These are phyloP conservation scores for Exophiala spinifera DNA, from an alignment of 2,329 filamentous ascomycete species.

Conservation along the genomic window DNA sequence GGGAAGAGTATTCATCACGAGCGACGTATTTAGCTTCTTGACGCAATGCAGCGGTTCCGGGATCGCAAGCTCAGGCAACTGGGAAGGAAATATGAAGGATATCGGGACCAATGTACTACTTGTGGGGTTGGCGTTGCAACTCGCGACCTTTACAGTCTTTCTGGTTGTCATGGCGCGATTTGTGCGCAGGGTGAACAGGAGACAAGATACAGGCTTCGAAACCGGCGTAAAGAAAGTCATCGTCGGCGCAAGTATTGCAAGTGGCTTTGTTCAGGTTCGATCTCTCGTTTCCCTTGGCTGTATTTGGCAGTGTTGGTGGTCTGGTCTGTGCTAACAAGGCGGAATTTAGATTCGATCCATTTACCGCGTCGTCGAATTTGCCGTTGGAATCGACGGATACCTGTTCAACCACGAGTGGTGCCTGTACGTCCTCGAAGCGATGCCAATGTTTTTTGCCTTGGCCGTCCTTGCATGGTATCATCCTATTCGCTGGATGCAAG, in stretches of 20 bases:
- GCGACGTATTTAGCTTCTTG: constrained; percentile 46
- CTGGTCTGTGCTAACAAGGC: background rate
- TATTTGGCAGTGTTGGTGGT: too few species aligned
- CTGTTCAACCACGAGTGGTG: constrained; percentile 43
- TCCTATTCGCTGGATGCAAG: constrained; percentile 36
- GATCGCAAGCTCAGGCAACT: constrained; percentile 44
- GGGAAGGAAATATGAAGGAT: constrained; percentile 37
- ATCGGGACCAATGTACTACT: constrained; percentile 26
- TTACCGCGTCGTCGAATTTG: constrained; percentile 45
- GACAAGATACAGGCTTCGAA: constrained; percentile 41
- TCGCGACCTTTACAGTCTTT: constrained; percentile 32
- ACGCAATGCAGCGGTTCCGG: constrained; percentile 47
- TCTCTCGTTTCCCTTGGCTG: background rate
- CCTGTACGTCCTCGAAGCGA: constrained; percentile 45
- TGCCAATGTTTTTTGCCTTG: constrained; percentile 46
- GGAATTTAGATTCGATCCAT: constrained; percentile 38
- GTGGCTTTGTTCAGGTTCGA: constrained; percentile 47
- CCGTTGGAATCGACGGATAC: constrained; percentile 43
- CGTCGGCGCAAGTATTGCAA: constrained; percentile 44
- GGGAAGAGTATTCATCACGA: constrained; percentile 47
- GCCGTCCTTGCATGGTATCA: constrained; percentile 51
- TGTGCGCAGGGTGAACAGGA: constrained; percentile 27
- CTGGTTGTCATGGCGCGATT: constrained; percentile 29
- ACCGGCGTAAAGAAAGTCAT: constrained; percentile 41
- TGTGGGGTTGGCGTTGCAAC: constrained; percentile 31